These are phyloP conservation scores for Kazachstania taianensis DNA, from an alignment of 805 yeast genomes.

Conservation along the genomic window DNA sequence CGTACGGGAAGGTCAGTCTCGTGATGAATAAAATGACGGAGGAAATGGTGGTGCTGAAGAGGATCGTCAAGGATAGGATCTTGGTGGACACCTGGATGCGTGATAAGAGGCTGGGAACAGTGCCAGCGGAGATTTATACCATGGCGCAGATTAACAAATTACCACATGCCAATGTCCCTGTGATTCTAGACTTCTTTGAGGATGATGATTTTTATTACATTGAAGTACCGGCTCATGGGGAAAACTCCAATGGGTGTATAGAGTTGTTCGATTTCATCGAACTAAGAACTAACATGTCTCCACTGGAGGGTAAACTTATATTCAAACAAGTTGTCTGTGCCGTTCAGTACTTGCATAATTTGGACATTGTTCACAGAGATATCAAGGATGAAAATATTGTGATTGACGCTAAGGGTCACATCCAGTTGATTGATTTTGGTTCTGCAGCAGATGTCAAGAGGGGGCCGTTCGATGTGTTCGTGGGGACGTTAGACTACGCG, in stretches of 20 bases:
- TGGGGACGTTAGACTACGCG: slow-evolving; percentile 93
- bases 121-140: slow-evolving; percentile 88
- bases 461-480: slow-evolving; percentile 95
- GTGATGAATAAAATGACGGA: slow-evolving; percentile 55
- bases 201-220: slow-evolving; percentile 80
- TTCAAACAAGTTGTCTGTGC: slow-evolving; percentile 74
- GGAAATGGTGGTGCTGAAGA: slow-evolving; percentile 69
- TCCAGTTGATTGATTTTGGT: slow-evolving; percentile 87
- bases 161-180: slow-evolving; percentile 80
- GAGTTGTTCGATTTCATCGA: slow-evolving; percentile 90
- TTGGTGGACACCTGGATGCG: slow-evolving; percentile 95
- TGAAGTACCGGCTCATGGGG: slow-evolving; percentile 91
- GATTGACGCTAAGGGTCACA: slow-evolving; percentile 66
- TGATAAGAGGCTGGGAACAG: slow-evolving; percentile 78
- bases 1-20: slow-evolving; percentile 85
- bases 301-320: slow-evolving; percentile 62
- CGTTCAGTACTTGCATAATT: slow-evolving; percentile 64
- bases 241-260: slow-evolving; percentile 65
- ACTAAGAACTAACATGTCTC: slow-evolving; percentile 65
- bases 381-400: slow-evolving; percentile 90
- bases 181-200: slow-evolving; percentile 82
- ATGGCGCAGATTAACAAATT: slow-evolving; percentile 62
- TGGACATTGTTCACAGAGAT: slow-evolving; percentile 87
- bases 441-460: slow-evolving; percentile 81
- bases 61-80: slow-evolving; percentile 83